phyloP scores from a whole-genome alignment of 768 basidiomycete species.

The Tephrocybe sp. region DNA sequence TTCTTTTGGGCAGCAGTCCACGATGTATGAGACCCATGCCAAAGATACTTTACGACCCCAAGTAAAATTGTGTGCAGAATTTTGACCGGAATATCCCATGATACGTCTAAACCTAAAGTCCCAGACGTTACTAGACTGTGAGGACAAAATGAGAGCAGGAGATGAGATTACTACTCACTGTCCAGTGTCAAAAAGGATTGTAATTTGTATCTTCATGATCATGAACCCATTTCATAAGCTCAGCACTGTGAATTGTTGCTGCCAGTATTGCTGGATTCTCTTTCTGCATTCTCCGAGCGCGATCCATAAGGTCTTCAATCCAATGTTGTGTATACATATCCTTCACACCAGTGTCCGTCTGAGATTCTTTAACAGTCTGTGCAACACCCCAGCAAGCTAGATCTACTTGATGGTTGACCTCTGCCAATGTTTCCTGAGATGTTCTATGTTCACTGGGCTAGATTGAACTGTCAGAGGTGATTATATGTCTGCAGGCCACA shows the following conservation, averaged over 20 bases:
- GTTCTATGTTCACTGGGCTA: constrained; percentile 25
- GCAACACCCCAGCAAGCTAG: constrained; percentile 32
- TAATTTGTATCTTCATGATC: constrained; percentile 18
- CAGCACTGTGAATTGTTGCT: constrained; percentile 21
- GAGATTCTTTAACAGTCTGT: constrained; percentile 22
- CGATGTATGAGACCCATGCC: too few species aligned
- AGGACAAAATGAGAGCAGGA: too few species aligned
- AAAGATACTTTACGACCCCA: too few species aligned
- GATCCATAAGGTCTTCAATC: constrained; percentile 32
- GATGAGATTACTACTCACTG: too few species aligned
- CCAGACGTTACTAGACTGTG: too few species aligned
- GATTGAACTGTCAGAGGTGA: not conserved
- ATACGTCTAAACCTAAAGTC: too few species aligned
- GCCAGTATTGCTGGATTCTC: constrained; percentile 12
- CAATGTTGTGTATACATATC: constrained; percentile 37
- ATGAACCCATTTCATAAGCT: constrained; percentile 28
- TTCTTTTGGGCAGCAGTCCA: too few species aligned
- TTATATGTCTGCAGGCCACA: not conserved
- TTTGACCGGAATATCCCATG: too few species aligned
- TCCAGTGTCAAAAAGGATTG: too few species aligned
- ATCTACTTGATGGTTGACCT: constrained; percentile 30
- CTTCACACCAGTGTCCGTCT: constrained; percentile 37
- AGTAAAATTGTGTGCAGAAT: too few species aligned
- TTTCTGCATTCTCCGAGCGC: constrained; percentile 20
- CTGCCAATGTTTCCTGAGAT: constrained; percentile 15